Conservation (phyloP, 2,329 filamentous ascomycete genomes). For the Didymella pinodella region DNA sequence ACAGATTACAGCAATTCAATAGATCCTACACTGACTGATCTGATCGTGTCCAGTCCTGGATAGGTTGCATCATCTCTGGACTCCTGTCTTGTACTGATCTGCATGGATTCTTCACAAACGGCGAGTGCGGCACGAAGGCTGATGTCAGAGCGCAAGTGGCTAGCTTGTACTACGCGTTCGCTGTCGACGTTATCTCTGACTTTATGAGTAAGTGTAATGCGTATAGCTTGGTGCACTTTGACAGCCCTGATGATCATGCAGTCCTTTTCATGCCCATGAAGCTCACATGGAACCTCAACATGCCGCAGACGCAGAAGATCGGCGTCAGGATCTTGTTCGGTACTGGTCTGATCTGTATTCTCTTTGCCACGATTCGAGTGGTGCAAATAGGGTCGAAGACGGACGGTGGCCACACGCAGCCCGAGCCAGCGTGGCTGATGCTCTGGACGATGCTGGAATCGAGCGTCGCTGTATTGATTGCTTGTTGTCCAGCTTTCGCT, state of each 20-base stretch:
- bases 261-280: slow-evolving; percentile 50
- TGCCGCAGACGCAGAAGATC: slow-evolving; percentile 41
- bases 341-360: slow-evolving; percentile 30
- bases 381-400: slow-evolving; percentile 43
- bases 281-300: slow-evolving; percentile 49
- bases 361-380: slow-evolving; percentile 35
- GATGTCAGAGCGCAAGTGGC: not conserved
- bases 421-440: slow-evolving; percentile 45
- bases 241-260: slow-evolving; percentile 7
- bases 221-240: not conserved
- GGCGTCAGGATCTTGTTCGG: slow-evolving; percentile 41
- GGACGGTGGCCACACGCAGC: slow-evolving; percentile 28
- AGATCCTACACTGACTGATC: not conserved
- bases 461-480: slow-evolving; percentile 37
- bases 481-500: slow-evolving; percentile 4
- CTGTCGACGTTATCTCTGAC: not conserved
- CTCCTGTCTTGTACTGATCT: not conserved
- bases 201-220: not conserved
- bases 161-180: not conserved
- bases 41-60: not conserved
- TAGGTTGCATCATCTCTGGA: not conserved
- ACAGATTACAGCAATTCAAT: not conserved
- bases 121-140: not conserved
- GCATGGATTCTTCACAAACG: not conserved
- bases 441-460: slow-evolving; percentile 49